Conservation (phyloP, 2,329 filamentous ascomycete genomes). For the Teratosphaeria pseudoeucalypti region DNA sequence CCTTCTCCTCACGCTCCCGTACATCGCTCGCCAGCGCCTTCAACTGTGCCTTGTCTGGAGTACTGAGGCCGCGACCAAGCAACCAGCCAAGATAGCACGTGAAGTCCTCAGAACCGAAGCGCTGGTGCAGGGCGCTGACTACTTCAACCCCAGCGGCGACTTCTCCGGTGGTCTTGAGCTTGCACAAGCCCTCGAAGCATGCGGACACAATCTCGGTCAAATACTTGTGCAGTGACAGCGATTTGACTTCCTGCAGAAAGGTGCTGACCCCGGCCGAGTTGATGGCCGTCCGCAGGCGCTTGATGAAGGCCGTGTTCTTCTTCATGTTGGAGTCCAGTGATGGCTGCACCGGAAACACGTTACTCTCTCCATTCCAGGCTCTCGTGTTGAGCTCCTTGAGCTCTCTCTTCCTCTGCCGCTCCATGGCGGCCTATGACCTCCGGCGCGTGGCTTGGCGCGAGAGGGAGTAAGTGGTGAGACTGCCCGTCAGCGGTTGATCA, state of each 20-base stretch:
- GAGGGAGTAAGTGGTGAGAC: constrained; percentile 10
- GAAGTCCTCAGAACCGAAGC: constrained; percentile 83
- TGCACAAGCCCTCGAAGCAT: constrained; percentile 87
- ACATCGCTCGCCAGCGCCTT: constrained; percentile 72
- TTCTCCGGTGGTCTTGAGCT: constrained; percentile 82
- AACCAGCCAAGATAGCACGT: constrained; percentile 89
- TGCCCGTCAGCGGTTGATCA: constrained; percentile 25
- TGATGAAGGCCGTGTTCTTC: constrained; percentile 98
- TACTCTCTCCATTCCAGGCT: constrained; percentile 82
- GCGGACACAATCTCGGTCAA: constrained; percentile 94
- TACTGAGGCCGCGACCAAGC: constrained; percentile 79
- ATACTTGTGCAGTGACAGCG: constrained; percentile 88
- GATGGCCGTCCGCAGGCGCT: constrained; percentile 82
- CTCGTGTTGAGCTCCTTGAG: constrained; percentile 77
- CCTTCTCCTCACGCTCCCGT: constrained; percentile 91
- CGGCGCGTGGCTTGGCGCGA: constrained; percentile 15
- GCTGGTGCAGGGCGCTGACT: constrained; percentile 87
- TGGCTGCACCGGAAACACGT: constrained; percentile 64
- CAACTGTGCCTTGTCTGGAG: constrained; percentile 73
- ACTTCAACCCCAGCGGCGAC: constrained; percentile 87
- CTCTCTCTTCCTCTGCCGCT: constrained; percentile 50
- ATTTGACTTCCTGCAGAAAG: constrained; percentile 81
- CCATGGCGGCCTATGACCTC: constrained; percentile 31
- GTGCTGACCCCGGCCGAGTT: constrained; percentile 68
- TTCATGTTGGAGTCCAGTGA: constrained; percentile 90